Evolutionary conservation across 2,329 filamentous ascomycete genomes (phyloP).

Genomic region (Neocucurbitaria cava): DNA sequence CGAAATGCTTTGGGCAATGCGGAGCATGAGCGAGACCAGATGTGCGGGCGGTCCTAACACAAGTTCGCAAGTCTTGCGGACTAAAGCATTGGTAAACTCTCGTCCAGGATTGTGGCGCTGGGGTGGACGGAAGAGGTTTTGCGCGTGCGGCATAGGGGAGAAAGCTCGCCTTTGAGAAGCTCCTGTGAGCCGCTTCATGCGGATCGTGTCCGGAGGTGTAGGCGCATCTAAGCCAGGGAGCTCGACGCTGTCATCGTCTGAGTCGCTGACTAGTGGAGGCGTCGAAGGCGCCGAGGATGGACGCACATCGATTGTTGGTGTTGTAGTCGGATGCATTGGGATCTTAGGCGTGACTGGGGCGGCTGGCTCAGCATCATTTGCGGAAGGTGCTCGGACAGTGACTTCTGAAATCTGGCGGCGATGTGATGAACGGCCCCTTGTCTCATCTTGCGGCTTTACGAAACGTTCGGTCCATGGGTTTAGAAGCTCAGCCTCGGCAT

Average conservation of each 20-base stretch:
- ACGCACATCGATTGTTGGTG: slow-evolving; percentile 26
- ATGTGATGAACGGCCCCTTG: slow-evolving; percentile 40
- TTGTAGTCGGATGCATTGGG: slow-evolving; percentile 22
- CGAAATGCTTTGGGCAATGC: slow-evolving; percentile 78
- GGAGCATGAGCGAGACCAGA: slow-evolving; percentile 78
- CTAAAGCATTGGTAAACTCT: slow-evolving; percentile 62
- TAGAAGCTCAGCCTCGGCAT: slow-evolving; percentile 36
- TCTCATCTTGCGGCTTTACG: slow-evolving; percentile 17
- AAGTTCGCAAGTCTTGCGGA: slow-evolving; percentile 78
- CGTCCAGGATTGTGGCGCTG: slow-evolving; percentile 48
- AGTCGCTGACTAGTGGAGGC: slow-evolving; percentile 54
- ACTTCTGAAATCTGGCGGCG: slow-evolving; percentile 47
- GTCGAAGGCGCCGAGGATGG: slow-evolving; percentile 50
- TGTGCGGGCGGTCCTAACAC: slow-evolving; percentile 82
- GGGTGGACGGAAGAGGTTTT: slow-evolving; percentile 67
- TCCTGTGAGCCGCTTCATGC: slow-evolving; percentile 54
- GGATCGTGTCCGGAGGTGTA: slow-evolving; percentile 49
- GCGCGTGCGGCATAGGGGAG: slow-evolving; percentile 72
- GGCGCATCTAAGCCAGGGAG: slow-evolving; percentile 47
- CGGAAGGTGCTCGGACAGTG: slow-evolving; percentile 39
- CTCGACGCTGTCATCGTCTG: slow-evolving; percentile 53
- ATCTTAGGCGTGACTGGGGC: slow-evolving; percentile 32
- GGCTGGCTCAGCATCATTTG: slow-evolving; percentile 16
- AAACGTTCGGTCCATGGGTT: slow-evolving; percentile 37
- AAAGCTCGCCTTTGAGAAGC: slow-evolving; percentile 65